Evolutionary conservation across 345 rosid genomes (phyloP).

Genomic region (Kernera saxatilis): DNA sequence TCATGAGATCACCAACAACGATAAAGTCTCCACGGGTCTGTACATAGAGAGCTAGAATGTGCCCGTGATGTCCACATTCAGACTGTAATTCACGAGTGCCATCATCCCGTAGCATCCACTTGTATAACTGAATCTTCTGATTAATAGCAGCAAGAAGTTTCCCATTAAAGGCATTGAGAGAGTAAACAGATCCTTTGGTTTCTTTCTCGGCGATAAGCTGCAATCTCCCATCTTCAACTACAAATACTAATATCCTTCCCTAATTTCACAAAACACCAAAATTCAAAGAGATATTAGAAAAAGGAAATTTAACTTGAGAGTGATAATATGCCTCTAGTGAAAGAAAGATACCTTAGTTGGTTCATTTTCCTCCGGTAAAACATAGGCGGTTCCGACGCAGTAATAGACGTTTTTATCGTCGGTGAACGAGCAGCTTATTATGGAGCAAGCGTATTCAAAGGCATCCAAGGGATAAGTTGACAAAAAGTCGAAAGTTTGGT

Average conservation of each 20-base stretch:
- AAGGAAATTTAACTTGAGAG: neutral
- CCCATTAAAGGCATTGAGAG: conserved; percentile 89
- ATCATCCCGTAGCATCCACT: conserved; percentile 96
- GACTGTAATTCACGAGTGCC: conserved; percentile 85
- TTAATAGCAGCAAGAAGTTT: conserved; percentile 92
- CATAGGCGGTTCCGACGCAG: conserved; percentile 97
- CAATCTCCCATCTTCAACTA: conserved; percentile 83
- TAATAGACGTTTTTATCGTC: conserved; percentile 85
- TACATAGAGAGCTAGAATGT: conserved; percentile 88
- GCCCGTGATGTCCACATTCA: conserved; percentile 97
- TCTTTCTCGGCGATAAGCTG: conserved; percentile 94
- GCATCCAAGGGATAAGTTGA: conserved; percentile 83
- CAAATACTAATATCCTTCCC: conserved; percentile 90
- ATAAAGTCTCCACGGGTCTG: conserved; percentile 98
- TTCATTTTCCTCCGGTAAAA: conserved; percentile 92
- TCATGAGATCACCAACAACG: conserved; percentile 97
- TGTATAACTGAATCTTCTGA: conserved; percentile 90
- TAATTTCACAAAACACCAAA: conserved; percentile 13
- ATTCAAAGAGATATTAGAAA: neutral
- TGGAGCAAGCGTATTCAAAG: conserved; percentile 87
- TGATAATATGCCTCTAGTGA: neutral
- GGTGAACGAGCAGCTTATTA: conserved; percentile 86
- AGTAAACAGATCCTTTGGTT: conserved; percentile 95
- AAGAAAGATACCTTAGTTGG: conserved; percentile 70
- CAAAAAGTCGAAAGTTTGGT: conserved; percentile 83